phyloP scores from a whole-genome alignment of 176 grass and related monocot species.

The Eragrostis nindensis region DNA sequence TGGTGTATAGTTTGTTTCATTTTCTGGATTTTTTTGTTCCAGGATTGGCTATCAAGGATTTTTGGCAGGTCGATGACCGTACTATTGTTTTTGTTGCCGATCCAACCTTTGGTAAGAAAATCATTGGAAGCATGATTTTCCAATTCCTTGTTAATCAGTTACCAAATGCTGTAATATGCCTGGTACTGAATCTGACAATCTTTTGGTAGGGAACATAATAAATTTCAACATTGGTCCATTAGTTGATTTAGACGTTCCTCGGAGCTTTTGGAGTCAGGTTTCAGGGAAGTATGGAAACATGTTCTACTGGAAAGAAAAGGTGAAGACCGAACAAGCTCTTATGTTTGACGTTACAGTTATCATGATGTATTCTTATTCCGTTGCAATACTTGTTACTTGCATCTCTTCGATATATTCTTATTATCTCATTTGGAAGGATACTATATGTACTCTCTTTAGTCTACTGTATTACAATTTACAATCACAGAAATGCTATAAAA shows the following conservation, averaged over 20 bases:
- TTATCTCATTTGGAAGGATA: too few relatives aligned
- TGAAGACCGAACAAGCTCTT: constrained; percentile 29
- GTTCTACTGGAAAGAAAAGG: constrained; percentile 99
- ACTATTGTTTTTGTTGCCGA: constrained; percentile 90
- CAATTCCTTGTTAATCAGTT: neutral
- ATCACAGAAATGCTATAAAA: neutral
- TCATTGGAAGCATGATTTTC: neutral
- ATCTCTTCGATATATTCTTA: neutral
- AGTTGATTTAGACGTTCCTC: constrained; percentile 87
- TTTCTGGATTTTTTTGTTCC: constrained; percentile 19
- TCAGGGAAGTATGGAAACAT: constrained; percentile 92
- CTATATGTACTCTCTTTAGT: too few relatives aligned
- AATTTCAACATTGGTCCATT: constrained; percentile 88
- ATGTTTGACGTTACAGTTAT: constrained; percentile 1
- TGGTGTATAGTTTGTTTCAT: constrained; percentile 12
- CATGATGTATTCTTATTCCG: neutral
- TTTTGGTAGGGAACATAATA: constrained; percentile 80
- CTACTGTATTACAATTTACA: too few relatives aligned
- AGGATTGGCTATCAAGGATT: constrained; percentile 96
- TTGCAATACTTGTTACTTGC: constrained; percentile 3
- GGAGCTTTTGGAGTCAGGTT: constrained; percentile 88
- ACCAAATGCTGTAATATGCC: neutral
- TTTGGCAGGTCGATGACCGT: constrained; percentile 93
- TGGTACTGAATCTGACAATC: neutral
- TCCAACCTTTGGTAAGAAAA: constrained; percentile 81